Evolutionary conservation across 257 asterid species (phyloP), one percentile per base, ranked within the genome.

Genomic region (Lavandula angustifolia): DNA sequence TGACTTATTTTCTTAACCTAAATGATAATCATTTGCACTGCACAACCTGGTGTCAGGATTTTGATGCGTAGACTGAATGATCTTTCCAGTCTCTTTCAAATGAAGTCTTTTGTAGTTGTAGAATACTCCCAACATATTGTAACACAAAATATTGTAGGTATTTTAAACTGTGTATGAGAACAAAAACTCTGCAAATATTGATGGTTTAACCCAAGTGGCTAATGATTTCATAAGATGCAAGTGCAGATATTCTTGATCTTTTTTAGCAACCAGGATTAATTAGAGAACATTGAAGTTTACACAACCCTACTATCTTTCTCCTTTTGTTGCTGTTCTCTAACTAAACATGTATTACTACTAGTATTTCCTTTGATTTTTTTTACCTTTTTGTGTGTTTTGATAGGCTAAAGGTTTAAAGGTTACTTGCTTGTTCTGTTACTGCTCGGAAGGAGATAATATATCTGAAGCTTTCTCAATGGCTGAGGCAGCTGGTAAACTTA

Each of bases 361-460:
- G 40, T 6, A 17, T 3, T 10, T 37, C 38, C 47, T 16, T 5
- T 9, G 33, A 16, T 14, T 0, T n/a, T 41, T 27, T 18, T 37
- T 27, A 11, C 1, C 5, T 35, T n/a, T 9, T 68, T 16, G 31
- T 9, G 12, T 56, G 65, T 27, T 61, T 73, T 69, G 54, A 33
- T 68, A 92, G 99, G 97, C 94, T 50, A 89, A 82, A 80, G 97
- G 95, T 62, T 16, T 92, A 70, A 87, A 89, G 70, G 96, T 84
- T 46, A 92, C 97, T 60, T 89, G 99, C 84, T 72, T 92, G 62
- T 69, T 89, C 16, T 89, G 95, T 76, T 92, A 89, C 81, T 92
- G 99, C 80, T 92, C 99, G 49, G 99, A 92, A 78, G 97, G 99
- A 66, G 99, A 92, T 81, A 92, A 89, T 51, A 85, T 83, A 61